Conservation (phyloP, 345 rosid genomes). For the Mallotus nudiflorus region DNA sequence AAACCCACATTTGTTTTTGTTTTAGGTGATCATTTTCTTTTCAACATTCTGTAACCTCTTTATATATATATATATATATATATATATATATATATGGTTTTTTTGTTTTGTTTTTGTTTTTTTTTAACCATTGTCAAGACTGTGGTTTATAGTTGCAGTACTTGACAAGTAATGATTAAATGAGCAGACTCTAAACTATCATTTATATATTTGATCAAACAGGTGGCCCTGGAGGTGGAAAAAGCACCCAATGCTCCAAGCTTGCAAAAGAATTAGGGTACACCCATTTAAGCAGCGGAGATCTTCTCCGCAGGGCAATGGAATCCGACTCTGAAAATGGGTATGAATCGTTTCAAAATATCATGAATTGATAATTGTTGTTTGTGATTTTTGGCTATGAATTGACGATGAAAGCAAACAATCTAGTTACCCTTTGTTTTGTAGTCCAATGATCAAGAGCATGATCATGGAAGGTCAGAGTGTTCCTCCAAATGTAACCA, state of each 20-base stretch:
- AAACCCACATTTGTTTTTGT: not conserved
- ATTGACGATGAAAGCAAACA: too few species aligned
- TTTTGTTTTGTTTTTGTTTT: too few species aligned
- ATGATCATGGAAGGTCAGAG: constrained; percentile 4
- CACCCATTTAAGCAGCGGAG: constrained; percentile 3
- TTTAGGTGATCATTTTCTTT: not conserved
- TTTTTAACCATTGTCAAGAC: too few species aligned
- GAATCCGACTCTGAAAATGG: not conserved
- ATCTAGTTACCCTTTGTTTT: not conserved
- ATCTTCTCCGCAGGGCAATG: not conserved
- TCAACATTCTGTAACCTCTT: too few species aligned
- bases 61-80: too few species aligned
- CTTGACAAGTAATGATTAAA: too few species aligned
- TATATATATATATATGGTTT: too few species aligned
- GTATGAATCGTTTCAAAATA: not conserved
- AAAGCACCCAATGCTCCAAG: not conserved
- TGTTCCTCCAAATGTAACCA: constrained; percentile 2
- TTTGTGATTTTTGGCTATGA: too few species aligned
- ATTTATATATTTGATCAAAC: not conserved
- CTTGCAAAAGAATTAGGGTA: not conserved
- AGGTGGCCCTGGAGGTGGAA: not conserved
- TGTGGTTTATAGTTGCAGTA: too few species aligned
- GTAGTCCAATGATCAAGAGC: constrained; percentile 1
- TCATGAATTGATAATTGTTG: too few species aligned
- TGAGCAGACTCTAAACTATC: too few species aligned